Base-by-base conservation (phyloP, 352 stramenopile species). In the Phytophthora lateralis region DNA sequence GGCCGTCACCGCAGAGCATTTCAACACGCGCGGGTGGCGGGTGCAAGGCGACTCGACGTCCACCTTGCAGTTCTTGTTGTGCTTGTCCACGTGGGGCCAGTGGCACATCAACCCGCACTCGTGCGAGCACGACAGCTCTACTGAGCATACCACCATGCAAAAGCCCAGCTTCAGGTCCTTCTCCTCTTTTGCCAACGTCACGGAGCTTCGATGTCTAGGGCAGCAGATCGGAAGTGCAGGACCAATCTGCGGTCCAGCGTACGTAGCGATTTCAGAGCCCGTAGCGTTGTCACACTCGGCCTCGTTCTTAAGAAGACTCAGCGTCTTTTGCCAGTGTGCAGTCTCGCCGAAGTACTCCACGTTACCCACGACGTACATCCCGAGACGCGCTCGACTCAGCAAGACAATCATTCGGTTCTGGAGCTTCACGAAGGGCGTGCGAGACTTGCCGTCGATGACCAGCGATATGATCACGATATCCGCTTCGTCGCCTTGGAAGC, bases 371-470 rank as follows among this genome's bases (percentile, higher is more conserved):
- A 97, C 80, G 49, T 90, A 97, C 71, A 94, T 91, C 4, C 85
- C 90, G 26, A 96, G 69, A 2, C 90, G 73, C 42, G 90, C 88
- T 53, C 90, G 85, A 70, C 85, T 95, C 24, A 96, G 64, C 18
- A 96, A 63, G 7, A 97, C 90, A 53, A 96, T 94, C 84, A 96
- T 96, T 2, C 88, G 76, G 50, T 97, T 97, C 47, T 90, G 79
- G 4, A 95, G 57, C 52, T 95, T 96, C n/a, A 96, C 89, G 58
- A 95, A 95, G 5, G 82, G 78, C 4, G 84, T 94, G n/a, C 71
- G 76, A 41, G 89, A 95, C 46, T 94, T 96, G 9, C 86, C 83
- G 55, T 97, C 89, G 24, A 96, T 94, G 42, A 97, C 89, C 18
- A 97, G 63, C 18, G 84, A 95, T 10, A 90, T 76, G 50, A 96